Evolutionary conservation across 169 alveolate genomes (phyloP), one percentile per base, ranked within the genome.

Genomic region (Theileria sp.): DNA sequence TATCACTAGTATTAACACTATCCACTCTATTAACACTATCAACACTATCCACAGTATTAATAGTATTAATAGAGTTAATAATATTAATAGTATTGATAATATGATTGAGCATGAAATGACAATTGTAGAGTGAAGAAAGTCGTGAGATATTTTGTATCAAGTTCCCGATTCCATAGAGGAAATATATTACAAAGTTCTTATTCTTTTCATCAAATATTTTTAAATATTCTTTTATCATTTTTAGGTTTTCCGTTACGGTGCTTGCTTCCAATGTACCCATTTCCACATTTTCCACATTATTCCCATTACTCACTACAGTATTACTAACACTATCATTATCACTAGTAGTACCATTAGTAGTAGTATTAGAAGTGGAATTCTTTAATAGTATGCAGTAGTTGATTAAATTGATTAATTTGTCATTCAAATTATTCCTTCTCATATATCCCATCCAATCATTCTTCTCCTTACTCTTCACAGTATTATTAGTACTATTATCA

Each of bases 121-220:
- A 69, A 28, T 86, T 86, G 7, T 69, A 75, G 0, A 85, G 74
- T 6, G 91, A 78, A 9, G 70, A 66, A 6, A 79, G 80, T 6
- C 91, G n/a, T 49, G 75, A 60, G 60, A 85, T 64, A 49, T 86
- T 77, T 62, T 85, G 91, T 15, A 79, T 77, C 3, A 85, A 17
- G 51, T 85, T 86, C 5, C 75, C 68, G 5, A 79, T 78, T 1
- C 91, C 91, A 32, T 85, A 85, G 62, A 85, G 36, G 0, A 82
- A 70, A 64, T 79, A 85, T 10, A 85, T 21, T 3, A 85, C 50
- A 15, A 80, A 77, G 32, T 77, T 49, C 12, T 67, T 71, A 5
- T 36, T 13, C 36, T n/a, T n/a, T n/a, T 79, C 56, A 3, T 80
- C 80, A 19, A 85, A 60, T 13, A 84, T 60, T 21, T 73, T 62